These are phyloP conservation scores for Vitis riparia DNA, from an alignment of 164 flowering plant genomes.

Conservation along the genomic window DNA sequence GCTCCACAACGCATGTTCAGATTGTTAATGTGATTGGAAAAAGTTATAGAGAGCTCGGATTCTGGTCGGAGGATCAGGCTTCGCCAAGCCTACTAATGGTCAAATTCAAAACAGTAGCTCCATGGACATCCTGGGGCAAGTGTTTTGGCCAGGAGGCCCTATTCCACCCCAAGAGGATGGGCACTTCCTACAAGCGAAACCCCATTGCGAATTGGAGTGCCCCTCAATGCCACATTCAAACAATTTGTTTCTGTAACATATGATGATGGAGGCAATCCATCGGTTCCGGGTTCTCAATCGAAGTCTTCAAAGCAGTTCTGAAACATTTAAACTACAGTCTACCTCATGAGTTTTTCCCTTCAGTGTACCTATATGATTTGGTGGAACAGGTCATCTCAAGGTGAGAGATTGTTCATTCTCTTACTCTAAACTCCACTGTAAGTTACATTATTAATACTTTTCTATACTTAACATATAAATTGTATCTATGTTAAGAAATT, in stretches of 20 bases:
- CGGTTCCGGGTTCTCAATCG: conserved; percentile 19
- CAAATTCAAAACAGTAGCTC: no score
- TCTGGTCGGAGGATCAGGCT: no score
- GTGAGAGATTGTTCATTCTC: conserved; percentile 1
- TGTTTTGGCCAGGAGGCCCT: conserved; percentile 26
- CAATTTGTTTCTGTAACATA: conserved; percentile 16
- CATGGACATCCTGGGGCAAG: conserved; percentile 18
- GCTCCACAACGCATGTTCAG: no score
- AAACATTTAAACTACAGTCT: conserved; percentile 15
- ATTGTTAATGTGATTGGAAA: no score
- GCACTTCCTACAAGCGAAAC: background rate
- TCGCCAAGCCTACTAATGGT: no score
- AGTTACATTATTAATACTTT: no score
- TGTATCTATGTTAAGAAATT: conserved; percentile 14
- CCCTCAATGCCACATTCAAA: background rate
- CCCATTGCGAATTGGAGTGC: conserved; percentile 24
- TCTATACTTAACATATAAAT: no score
- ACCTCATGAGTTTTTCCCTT: conserved; percentile 12
- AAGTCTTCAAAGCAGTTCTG: conserved; percentile 21
- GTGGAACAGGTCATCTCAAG: conserved; percentile 9
- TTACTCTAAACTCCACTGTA: no score
- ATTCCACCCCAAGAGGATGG: conserved; percentile 24
- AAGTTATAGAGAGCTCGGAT: no score
- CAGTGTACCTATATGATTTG: conserved; percentile 18
- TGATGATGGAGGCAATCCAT: background rate